Evolutionary conservation across 2,329 filamentous ascomycete genomes (phyloP).

Genomic region (Ceratocystiopsis minuta): DNA sequence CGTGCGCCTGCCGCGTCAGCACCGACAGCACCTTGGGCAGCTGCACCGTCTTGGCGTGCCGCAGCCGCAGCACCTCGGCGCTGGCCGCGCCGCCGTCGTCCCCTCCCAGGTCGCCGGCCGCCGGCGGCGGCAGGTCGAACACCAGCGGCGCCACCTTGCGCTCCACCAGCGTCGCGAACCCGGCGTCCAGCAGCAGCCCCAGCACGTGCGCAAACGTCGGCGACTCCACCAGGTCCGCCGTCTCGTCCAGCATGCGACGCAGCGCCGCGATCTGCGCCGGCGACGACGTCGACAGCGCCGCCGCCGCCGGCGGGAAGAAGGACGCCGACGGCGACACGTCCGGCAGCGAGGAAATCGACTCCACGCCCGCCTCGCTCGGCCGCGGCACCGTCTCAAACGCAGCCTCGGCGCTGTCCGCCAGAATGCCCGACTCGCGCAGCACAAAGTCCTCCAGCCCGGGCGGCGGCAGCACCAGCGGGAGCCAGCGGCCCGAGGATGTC

Average conservation of each 20-base stretch:
- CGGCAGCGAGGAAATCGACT: not conserved
- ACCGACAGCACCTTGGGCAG: slow-evolving; percentile 82
- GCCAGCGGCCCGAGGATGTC: slow-evolving; percentile 37
- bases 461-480: slow-evolving; percentile 67
- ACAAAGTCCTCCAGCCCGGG: slow-evolving; percentile 64
- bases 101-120: slow-evolving; percentile 1
- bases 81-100: slow-evolving; percentile 9
- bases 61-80: slow-evolving; percentile 33
- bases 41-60: slow-evolving; percentile 41
- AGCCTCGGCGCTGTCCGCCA: slow-evolving; percentile 30
- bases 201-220: slow-evolving; percentile 78
- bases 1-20: slow-evolving; percentile 77
- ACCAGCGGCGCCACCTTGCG: slow-evolving; percentile 61
- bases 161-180: slow-evolving; percentile 71
- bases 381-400: slow-evolving; percentile 8
- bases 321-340: not conserved
- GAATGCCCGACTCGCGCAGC: slow-evolving; percentile 69
- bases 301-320: not conserved
- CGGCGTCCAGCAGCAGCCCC: slow-evolving; percentile 68
- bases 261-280: slow-evolving; percentile 36
- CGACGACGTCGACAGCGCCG: slow-evolving; percentile 13
- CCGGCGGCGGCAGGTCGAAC: slow-evolving; percentile 42
- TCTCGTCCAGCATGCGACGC: slow-evolving; percentile 80
- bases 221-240: slow-evolving; percentile 86
- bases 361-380: slow-evolving; percentile 14